Conservation (phyloP, 2,329 filamentous ascomycete genomes). For the Beauveria bassiana region DNA sequence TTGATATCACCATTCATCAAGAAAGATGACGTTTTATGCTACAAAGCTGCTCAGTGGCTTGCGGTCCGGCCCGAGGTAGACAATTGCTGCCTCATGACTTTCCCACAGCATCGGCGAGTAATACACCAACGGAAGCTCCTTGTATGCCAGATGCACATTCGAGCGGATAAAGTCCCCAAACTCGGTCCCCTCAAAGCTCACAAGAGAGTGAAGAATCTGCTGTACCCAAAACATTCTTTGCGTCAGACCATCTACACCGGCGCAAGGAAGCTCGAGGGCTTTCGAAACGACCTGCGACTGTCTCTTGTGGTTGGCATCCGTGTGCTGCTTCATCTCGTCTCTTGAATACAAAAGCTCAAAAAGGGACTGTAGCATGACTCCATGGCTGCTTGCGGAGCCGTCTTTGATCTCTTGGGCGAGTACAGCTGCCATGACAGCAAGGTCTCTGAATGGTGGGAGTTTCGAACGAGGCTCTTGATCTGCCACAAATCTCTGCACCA, state of each 20-base stretch:
- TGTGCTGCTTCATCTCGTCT: background rate
- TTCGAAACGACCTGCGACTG: background rate
- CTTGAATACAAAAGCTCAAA: background rate
- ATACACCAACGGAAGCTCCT: constrained; percentile 20
- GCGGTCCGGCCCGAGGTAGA: constrained; percentile 20
- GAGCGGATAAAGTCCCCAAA: constrained; percentile 19
- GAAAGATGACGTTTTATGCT: background rate
- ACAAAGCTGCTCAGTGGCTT: constrained; percentile 13
- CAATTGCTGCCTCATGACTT: constrained; percentile 19
- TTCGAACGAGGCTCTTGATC: background rate
- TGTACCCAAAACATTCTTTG: constrained; percentile 23
- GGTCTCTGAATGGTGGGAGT: background rate
- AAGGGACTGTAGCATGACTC: background rate
- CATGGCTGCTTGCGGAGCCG: background rate
- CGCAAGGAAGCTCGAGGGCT: constrained; percentile 15
- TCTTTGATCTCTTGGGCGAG: background rate
- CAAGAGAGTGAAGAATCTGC: constrained; percentile 17
- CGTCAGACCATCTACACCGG: constrained; percentile 14
- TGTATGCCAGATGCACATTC: constrained; percentile 18
- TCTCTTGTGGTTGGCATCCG: background rate
- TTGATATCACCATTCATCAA: background rate
- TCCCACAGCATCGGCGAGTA: constrained; percentile 19
- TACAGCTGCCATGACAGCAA: background rate
- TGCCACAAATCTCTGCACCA: background rate
- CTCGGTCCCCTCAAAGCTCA: background rate